Base-by-base conservation (phyloP, 306 rosid species). In the Trichosanthes truncata region DNA sequence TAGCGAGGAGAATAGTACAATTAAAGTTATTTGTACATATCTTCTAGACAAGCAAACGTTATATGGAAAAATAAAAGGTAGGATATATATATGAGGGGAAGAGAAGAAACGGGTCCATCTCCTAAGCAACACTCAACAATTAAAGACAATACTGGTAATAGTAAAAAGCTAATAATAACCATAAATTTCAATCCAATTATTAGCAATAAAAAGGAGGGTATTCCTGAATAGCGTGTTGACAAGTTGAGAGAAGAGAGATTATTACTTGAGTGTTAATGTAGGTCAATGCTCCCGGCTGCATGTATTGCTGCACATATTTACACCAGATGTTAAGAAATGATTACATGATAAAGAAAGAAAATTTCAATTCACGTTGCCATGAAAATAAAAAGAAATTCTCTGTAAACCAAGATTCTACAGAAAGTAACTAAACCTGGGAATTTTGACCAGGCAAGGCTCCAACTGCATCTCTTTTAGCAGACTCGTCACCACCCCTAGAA, bases 401-500 rank as follows among this genome's bases (percentile, higher is more conserved):
- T 25, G 67, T 79, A 63, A 65, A 63, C 15, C 31, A 69, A 69
- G n/a, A 69, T 11, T 69, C 8, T 43, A 79, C 35, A 48, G 57
- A 4, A 38, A 83, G 83, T 60, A 66, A 86, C 41, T 60, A 77
- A 41, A 87, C 98, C 98, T 93, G 97, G 57, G 89, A 69, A 85
- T 87, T 93, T 82, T 89, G 96, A 52, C 80, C 89, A 74, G 87
- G 81, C 82, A 84, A 76, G 61, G 84, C 81, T 57, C 86, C 88
- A 71, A 86, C 89, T 43, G 84, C 85, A 74, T 89, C 94, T 80
- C 91, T 85, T 84, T 89, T 91, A 59, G 67, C 83, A 83, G 98
- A 89, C 36, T 90, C 89, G 79, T 91, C 97, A 75, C 94, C 90
- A 79, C 89, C 86, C 86, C 98, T 91, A 20, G 87, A 87, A 84